Evolutionary conservation across 1,284 basidiomycete genomes (phyloP).

Genomic region (Tylopilus sp.): DNA sequence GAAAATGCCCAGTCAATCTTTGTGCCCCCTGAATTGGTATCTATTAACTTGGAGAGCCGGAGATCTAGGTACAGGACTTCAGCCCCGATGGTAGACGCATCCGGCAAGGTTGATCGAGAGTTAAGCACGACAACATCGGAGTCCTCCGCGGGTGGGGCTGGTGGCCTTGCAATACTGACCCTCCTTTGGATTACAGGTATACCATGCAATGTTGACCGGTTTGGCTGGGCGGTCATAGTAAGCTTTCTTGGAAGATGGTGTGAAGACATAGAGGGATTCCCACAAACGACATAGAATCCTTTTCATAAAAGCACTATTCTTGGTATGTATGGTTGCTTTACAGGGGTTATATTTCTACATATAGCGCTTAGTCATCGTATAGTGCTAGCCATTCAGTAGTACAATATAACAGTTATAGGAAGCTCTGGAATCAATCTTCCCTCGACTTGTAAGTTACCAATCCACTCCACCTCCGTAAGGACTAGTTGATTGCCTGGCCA

Average conservation of each 20-base stretch:
- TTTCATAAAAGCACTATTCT: too few relatives aligned
- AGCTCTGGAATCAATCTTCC: too few relatives aligned
- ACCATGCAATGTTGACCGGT: constrained; percentile 23
- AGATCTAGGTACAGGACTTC: constrained; percentile 28
- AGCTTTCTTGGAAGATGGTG: background rate
- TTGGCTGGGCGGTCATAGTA: constrained; percentile 5
- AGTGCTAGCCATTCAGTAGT: too few relatives aligned
- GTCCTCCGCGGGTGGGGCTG: constrained; percentile 24
- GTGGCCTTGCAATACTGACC: constrained; percentile 21
- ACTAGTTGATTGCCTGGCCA: too few relatives aligned
- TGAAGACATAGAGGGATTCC: background rate
- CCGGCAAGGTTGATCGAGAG: constrained; percentile 27
- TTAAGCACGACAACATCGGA: constrained; percentile 32
- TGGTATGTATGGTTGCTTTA: too few relatives aligned
- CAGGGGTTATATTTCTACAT: constrained; percentile 11
- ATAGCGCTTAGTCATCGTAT: too few relatives aligned
- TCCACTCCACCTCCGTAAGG: too few relatives aligned
- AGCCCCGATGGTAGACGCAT: constrained; percentile 7
- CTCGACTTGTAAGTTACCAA: too few relatives aligned
- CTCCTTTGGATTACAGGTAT: constrained; percentile 18
- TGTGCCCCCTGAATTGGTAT: background rate
- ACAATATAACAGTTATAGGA: too few relatives aligned
- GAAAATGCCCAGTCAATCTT: constrained; percentile 26
- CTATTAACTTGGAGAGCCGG: constrained; percentile 21
- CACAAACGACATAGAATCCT: too few relatives aligned